Evolutionary conservation across 768 basidiomycete species (phyloP).

Genomic region (Boletus rubroflammeus): DNA sequence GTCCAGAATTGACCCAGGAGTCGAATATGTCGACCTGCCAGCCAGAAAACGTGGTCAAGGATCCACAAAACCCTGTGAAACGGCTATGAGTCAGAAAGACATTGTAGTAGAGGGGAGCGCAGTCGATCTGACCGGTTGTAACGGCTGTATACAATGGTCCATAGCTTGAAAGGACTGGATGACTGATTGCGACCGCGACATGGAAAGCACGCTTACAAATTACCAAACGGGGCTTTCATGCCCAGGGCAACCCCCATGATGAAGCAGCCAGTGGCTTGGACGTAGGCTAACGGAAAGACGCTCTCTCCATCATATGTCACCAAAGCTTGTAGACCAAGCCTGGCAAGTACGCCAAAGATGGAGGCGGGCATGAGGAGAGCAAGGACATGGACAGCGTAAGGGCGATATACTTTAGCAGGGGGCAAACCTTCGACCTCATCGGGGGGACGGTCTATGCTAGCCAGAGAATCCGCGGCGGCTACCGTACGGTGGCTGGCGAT

Average conservation of each 20-base stretch:
- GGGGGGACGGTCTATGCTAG: constrained; percentile 41
- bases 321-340: constrained; percentile 76
- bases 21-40: constrained; percentile 90
- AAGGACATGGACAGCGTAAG: constrained; percentile 61
- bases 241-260: constrained; percentile 82
- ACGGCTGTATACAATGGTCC: constrained; percentile 83
- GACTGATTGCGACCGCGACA: constrained; percentile 5
- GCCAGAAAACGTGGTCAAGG: constrained; percentile 91
- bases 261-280: constrained; percentile 84
- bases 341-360: constrained; percentile 80
- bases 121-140: constrained; percentile 62
- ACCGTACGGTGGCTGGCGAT: constrained; percentile 34
- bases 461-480: constrained; percentile 37
- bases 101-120: neutral
- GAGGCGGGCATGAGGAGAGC: constrained; percentile 75
- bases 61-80: constrained; percentile 83
- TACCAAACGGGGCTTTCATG: constrained; percentile 67
- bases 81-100: neutral
- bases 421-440: constrained; percentile 32
- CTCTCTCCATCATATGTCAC: constrained; percentile 67
- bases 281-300: constrained; percentile 81
- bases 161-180: constrained; percentile 50
- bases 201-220: constrained; percentile 54
- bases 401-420: constrained; percentile 39
- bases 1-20: constrained; percentile 73